phyloP scores from a whole-genome alignment of 75 land plant species.

The Selaginella moellendorffii region DNA sequence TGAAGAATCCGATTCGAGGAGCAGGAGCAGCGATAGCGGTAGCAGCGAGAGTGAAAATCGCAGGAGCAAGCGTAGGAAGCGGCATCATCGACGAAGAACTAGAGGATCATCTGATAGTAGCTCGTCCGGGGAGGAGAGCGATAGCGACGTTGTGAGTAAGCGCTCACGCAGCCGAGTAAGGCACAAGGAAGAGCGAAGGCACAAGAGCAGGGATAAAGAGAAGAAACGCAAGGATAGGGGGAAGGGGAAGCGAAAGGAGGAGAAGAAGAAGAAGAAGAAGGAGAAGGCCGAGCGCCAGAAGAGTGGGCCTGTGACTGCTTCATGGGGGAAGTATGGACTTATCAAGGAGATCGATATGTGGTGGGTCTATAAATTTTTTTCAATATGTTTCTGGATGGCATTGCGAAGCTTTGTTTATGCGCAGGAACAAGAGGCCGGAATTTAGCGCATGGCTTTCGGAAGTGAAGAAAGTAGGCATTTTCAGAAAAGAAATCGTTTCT shows the following conservation, averaged over 20 bases:
- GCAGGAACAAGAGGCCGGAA: conserved; percentile 87
- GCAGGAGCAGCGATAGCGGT: not conserved
- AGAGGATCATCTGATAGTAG: conserved; percentile 3
- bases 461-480: conserved; percentile 60
- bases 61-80: not conserved
- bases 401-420: conserved; percentile 8
- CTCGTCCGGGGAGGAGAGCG: conserved; percentile 14
- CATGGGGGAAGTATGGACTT: conserved; percentile 95
- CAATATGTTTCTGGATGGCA: not conserved
- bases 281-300: conserved; percentile 47
- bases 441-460: conserved; percentile 95
- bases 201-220: conserved; percentile 19
- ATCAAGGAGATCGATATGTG: conserved; percentile 93
- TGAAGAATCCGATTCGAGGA: not conserved
- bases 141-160: conserved; percentile 25
- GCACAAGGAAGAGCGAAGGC: conserved; percentile 24
- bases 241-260: conserved; percentile 23
- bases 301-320: conserved; percentile 76
- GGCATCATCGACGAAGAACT: not conserved
- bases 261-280: conserved; percentile 52
- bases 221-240: conserved; percentile 27
- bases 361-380: conserved; percentile 21
- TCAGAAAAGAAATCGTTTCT: not conserved
- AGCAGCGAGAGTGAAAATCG: conserved; percentile 14
- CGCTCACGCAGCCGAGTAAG: conserved; percentile 26